Evolutionary conservation across 495 filamentous ascomycete genomes (phyloP).

Genomic region (Penicillium silybi): DNA sequence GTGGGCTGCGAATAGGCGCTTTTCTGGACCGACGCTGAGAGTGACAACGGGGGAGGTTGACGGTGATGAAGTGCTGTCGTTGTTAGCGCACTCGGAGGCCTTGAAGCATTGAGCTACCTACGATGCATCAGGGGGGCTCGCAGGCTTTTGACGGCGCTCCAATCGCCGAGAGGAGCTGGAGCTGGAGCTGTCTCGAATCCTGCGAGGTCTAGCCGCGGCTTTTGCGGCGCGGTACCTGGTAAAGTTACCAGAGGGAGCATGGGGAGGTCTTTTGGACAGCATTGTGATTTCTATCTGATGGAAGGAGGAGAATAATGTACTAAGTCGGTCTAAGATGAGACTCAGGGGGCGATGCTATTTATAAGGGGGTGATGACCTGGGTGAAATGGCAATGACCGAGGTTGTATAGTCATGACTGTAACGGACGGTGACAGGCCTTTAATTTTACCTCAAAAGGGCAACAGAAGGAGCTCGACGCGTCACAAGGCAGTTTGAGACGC

Average conservation of each 20-base stretch:
- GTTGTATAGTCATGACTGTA: conserved; percentile 8
- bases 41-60: conserved; percentile 72
- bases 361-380: not conserved
- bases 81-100: not conserved
- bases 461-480: conserved; percentile 25
- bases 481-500: conserved; percentile 32
- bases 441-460: conserved; percentile 14
- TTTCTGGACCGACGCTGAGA: conserved; percentile 69
- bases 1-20: conserved; percentile 86
- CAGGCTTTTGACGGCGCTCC: conserved; percentile 29
- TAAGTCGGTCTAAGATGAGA: not conserved
- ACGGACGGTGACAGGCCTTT: conserved; percentile 3
- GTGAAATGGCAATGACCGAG: not conserved
- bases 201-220: conserved; percentile 16
- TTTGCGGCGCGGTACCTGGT: conserved; percentile 47
- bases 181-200: conserved; percentile 19
- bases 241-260: conserved; percentile 38
- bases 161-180: conserved; percentile 24
- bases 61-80: conserved; percentile 36
- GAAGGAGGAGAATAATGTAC: not conserved
- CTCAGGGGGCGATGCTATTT: conserved; percentile 18
- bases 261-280: conserved; percentile 28
- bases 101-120: conserved; percentile 21
- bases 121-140: conserved; percentile 37
- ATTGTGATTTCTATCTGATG: conserved; percentile 14